These are phyloP conservation scores for Tulasnella sp. DNA, from an alignment of 768 basidiomycete genomes.

Conservation along the genomic window DNA sequence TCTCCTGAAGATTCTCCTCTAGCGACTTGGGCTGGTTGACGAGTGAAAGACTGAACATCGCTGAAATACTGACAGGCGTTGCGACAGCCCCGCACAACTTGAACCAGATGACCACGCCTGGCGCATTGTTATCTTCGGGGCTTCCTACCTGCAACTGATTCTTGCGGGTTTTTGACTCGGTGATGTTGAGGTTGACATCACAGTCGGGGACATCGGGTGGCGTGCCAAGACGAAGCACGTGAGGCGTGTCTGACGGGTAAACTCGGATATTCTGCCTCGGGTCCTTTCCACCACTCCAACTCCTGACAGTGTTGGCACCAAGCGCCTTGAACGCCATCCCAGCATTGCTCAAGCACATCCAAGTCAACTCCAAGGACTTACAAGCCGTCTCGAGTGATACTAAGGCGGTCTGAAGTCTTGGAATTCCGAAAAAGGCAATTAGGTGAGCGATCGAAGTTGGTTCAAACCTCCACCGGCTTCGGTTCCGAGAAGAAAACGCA, in stretches of 20 bases:
- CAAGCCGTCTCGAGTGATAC: not conserved
- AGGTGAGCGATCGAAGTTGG: not conserved
- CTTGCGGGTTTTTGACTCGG: not conserved
- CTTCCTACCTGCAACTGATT: not conserved
- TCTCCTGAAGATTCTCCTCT: not conserved
- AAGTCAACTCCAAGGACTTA: not conserved
- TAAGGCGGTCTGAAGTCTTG: not conserved
- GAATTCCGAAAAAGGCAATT: not conserved
- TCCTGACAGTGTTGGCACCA: not conserved
- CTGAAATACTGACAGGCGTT: not conserved
- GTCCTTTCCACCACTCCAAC: not conserved
- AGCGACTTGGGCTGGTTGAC: not conserved
- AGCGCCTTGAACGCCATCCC: not conserved
- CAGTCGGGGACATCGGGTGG: not conserved
- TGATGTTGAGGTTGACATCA: not conserved
- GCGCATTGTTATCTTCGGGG: no score
- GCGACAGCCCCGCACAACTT: no score
- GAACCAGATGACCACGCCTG: no score
- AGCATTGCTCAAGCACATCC: not conserved
- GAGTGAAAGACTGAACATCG: not conserved
- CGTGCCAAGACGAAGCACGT: not conserved
- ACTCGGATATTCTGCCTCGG: slow-evolving; percentile 2
- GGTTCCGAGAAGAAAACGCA: not conserved
- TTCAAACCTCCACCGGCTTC: not conserved
- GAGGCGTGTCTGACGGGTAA: not conserved